These are phyloP conservation scores for Panaeolus cyanescens DNA, from an alignment of 768 basidiomycete species.

Conservation along the genomic window DNA sequence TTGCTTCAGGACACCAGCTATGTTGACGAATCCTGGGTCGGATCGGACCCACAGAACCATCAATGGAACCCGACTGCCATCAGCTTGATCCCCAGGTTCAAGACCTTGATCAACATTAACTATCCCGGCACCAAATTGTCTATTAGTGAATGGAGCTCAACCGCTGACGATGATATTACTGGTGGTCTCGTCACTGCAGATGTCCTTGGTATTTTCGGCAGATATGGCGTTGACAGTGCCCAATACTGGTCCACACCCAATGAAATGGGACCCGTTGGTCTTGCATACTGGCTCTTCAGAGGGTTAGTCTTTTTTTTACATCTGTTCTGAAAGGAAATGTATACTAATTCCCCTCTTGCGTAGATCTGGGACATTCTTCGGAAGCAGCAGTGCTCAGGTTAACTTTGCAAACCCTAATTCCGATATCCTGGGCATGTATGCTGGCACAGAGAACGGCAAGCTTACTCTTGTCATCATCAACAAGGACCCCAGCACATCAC, in stretches of 20 bases:
- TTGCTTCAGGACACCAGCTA: conserved; percentile 41
- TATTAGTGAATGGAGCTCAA: conserved; percentile 52
- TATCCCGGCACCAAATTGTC: conserved; percentile 58
- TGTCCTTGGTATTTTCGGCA: conserved; percentile 54
- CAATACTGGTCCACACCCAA: conserved; percentile 55
- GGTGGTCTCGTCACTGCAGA: conserved; percentile 55
- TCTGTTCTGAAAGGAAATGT: conserved; percentile 6
- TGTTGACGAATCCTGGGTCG: conserved; percentile 57
- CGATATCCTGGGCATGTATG: conserved; percentile 47
- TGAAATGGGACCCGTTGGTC: conserved; percentile 45
- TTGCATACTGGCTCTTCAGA: conserved; percentile 58
- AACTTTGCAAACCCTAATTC: conserved; percentile 41
- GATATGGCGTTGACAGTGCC: conserved; percentile 46
- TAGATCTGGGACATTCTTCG: conserved; percentile 50
- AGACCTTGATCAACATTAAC: conserved; percentile 44
- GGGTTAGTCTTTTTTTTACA: conserved; percentile 35
- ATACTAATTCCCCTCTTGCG: background rate
- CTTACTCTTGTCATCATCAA: conserved; percentile 50
- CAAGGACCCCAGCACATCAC: conserved; percentile 45
- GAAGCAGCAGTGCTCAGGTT: conserved; percentile 44
- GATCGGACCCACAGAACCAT: conserved; percentile 42
- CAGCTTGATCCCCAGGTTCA: conserved; percentile 50
- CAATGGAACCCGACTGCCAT: conserved; percentile 47
- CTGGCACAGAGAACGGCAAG: conserved; percentile 42
- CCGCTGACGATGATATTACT: conserved; percentile 49